These are phyloP conservation scores for Heliosperma pusillum DNA, from an alignment of 148 eudicot genomes.

Conservation along the genomic window DNA sequence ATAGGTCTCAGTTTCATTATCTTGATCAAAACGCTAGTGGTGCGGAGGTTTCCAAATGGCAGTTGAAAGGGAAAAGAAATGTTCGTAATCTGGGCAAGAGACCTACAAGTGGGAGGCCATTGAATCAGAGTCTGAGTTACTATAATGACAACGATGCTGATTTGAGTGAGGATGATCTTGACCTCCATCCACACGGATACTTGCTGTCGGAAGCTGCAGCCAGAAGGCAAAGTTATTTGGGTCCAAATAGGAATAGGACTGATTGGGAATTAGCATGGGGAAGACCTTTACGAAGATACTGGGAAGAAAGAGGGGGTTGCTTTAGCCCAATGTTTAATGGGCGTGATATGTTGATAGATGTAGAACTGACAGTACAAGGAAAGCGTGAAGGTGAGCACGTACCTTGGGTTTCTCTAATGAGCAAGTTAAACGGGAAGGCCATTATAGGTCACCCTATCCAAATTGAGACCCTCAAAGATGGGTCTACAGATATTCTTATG, in stretches of 20 bases:
- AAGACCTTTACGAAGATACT: constrained; percentile 47
- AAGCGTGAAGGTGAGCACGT: constrained; percentile 74
- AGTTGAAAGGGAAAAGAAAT: constrained; percentile 83
- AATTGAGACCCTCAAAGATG: constrained; percentile 68
- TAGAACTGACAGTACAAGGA: constrained; percentile 74
- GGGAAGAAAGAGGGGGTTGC: constrained; percentile 50
- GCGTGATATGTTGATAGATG: constrained; percentile 67
- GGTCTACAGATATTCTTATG: constrained; percentile 52
- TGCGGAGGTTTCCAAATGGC: constrained; percentile 72
- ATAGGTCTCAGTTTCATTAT: constrained; percentile 37
- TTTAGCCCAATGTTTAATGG: constrained; percentile 44
- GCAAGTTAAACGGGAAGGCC: constrained; percentile 89
- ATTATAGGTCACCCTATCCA: constrained; percentile 93
- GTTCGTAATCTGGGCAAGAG: constrained; percentile 53
- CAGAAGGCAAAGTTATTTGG: constrained; percentile 33
- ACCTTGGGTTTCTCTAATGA: constrained; percentile 89
- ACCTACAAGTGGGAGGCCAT: constrained; percentile 37
- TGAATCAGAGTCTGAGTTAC: constrained; percentile 31
- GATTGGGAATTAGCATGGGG: constrained; percentile 63
- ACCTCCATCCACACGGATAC: constrained; percentile 27
- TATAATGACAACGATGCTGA: constrained; percentile 47
- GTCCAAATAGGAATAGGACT: constrained; percentile 27
- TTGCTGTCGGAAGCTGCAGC: constrained; percentile 33
- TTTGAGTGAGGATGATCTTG: constrained; percentile 38
- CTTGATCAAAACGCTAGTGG: constrained; percentile 35